phyloP scores from a whole-genome alignment of 164 flowering plant genomes.

The Taxillus chinensis region DNA sequence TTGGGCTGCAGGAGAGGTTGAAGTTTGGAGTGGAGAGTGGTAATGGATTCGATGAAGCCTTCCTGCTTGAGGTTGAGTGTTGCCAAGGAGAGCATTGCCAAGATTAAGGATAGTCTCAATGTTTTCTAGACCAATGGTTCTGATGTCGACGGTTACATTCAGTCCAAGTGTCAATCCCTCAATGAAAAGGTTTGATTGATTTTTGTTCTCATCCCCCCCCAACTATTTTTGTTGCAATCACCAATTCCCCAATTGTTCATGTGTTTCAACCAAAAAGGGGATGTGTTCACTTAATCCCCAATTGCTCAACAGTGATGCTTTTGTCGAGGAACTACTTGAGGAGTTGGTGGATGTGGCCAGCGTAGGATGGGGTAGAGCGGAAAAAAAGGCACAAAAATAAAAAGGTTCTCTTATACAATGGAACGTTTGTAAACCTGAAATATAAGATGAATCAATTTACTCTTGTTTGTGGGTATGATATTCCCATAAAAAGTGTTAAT shows the following conservation, averaged over 20 bases:
- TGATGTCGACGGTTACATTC: slow-evolving; percentile 70
- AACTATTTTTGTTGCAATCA: neutral
- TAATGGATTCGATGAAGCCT: slow-evolving; percentile 38
- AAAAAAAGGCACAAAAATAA: too few species aligned
- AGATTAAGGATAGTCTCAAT: slow-evolving; percentile 66
- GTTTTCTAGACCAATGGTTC: slow-evolving; percentile 68
- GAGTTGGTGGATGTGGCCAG: too few species aligned
- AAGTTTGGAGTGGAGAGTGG: neutral
- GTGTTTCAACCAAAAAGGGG: neutral
- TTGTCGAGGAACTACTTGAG: too few species aligned
- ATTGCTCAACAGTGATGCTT: too few species aligned
- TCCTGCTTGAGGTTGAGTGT: slow-evolving; percentile 31
- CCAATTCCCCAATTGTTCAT: neutral
- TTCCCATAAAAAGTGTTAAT: too few species aligned
- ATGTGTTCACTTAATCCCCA: too few species aligned
- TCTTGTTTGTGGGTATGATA: too few species aligned
- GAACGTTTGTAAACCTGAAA: too few species aligned
- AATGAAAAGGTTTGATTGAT: slow-evolving; percentile 63
- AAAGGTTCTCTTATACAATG: too few species aligned
- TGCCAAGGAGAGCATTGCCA: slow-evolving; percentile 37
- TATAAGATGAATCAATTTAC: too few species aligned
- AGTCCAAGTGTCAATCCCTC: slow-evolving; percentile 75
- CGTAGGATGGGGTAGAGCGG: too few species aligned
- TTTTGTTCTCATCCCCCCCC: neutral
- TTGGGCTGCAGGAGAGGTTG: neutral